Conservation (phyloP, 2,329 filamentous ascomycete species). For the Ophiostoma ulmi region DNA sequence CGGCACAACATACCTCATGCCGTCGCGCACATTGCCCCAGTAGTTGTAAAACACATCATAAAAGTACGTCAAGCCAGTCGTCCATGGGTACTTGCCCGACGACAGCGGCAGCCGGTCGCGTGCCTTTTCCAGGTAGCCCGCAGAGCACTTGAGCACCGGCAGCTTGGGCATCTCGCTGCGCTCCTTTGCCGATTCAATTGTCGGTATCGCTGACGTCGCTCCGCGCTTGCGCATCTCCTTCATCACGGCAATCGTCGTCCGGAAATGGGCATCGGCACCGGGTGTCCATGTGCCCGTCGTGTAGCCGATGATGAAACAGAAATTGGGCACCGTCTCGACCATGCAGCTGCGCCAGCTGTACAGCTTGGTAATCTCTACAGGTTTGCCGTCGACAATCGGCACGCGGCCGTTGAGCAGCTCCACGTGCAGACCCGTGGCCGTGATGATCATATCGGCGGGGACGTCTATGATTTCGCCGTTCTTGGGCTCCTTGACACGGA, state of each 20-base stretch:
- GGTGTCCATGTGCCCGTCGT: constrained; percentile 58
- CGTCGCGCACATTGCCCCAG: constrained; percentile 23
- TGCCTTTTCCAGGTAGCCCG: constrained; percentile 31
- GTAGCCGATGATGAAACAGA: constrained; percentile 56
- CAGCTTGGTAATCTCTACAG: constrained; percentile 40
- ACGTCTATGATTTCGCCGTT: constrained; percentile 34
- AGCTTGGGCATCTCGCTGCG: constrained; percentile 25
- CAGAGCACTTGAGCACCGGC: constrained; percentile 29
- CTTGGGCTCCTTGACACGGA: constrained; percentile 38
- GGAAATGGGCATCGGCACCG: constrained; percentile 44
- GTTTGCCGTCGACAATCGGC: constrained; percentile 47
- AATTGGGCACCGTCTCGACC: constrained; percentile 59
- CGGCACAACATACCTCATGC: constrained; percentile 25
- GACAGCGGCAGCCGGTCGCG: constrained; percentile 30
- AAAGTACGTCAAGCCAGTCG: constrained; percentile 29
- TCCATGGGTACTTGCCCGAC: constrained; percentile 31
- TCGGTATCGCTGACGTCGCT: constrained; percentile 29
- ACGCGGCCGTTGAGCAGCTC: constrained; percentile 49
- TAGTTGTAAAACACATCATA: constrained; percentile 33
- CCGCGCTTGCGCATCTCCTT: constrained; percentile 23
- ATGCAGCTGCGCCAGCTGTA: constrained; percentile 57
- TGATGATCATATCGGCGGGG: constrained; percentile 57
- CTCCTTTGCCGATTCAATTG: constrained; percentile 25
- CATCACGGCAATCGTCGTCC: constrained; percentile 27
- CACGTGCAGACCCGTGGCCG: constrained; percentile 58